These are phyloP conservation scores for Boletus barrowsii DNA, from an alignment of 768 basidiomycete genomes.

Conservation along the genomic window DNA sequence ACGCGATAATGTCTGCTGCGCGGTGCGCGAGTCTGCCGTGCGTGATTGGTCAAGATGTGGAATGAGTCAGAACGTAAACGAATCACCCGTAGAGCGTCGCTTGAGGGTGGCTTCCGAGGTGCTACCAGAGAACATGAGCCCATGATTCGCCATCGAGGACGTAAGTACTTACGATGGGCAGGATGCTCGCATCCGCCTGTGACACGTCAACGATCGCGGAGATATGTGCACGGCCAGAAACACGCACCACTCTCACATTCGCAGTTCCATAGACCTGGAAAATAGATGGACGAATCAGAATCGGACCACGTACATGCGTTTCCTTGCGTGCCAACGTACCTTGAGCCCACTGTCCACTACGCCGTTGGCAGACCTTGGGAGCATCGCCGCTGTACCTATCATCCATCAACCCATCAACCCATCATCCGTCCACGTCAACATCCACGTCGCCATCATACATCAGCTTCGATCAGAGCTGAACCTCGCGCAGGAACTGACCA, in stretches of 20 bases:
- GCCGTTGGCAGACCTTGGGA: conserved; percentile 15
- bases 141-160: neutral
- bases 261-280: conserved; percentile 16
- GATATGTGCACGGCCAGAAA: too few relatives aligned
- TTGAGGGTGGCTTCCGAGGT: conserved; percentile 18
- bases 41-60: too few relatives aligned
- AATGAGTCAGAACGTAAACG: neutral
- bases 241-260: conserved; percentile 13
- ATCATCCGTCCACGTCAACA: too few relatives aligned
- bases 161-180: conserved; percentile 13
- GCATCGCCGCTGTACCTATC: conserved; percentile 7
- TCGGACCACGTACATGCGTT: too few relatives aligned
- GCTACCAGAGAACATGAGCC: conserved; percentile 1
- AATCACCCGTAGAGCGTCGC: conserved; percentile 17
- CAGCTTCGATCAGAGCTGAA: too few relatives aligned
- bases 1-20: conserved; percentile 5
- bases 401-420: too few relatives aligned
- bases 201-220: neutral
- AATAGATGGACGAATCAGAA: too few relatives aligned
- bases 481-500: too few relatives aligned
- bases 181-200: conserved; percentile 18
- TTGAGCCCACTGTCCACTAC: conserved; percentile 14
- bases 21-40: conserved; percentile 9
- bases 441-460: too few relatives aligned
- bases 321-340: neutral